phyloP scores from a whole-genome alignment of 140 eudicot species.

The Stevia rebaudiana region DNA sequence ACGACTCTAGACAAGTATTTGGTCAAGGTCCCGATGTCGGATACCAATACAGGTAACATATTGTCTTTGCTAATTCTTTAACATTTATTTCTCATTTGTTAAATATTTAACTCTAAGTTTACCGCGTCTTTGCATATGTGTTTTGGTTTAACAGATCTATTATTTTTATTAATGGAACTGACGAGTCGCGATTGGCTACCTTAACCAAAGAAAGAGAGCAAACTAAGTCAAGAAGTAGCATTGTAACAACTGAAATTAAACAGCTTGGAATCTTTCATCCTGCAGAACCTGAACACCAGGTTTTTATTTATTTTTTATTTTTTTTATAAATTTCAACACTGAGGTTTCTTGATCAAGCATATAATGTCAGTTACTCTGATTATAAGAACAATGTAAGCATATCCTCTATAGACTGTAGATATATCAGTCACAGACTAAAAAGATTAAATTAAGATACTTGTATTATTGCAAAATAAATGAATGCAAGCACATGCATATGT shows the following conservation, averaged over 20 bases:
- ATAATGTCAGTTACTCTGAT: background rate
- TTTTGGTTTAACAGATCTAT: conserved; percentile 61
- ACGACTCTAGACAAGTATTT: conserved; percentile 93
- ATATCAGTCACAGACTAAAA: background rate
- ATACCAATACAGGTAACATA: conserved; percentile 73
- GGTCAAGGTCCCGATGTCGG: conserved; percentile 99
- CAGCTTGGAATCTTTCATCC: conserved; percentile 67
- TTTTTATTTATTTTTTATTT: conserved; percentile 12
- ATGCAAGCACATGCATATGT: background rate
- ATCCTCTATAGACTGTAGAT: background rate
- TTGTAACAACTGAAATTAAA: conserved; percentile 86
- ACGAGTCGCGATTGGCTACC: conserved; percentile 80
- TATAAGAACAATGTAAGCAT: conserved; percentile 1
- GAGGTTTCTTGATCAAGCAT: background rate
- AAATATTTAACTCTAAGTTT: background rate
- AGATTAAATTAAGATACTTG: background rate
- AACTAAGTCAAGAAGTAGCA: conserved; percentile 62
- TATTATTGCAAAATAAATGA: background rate
- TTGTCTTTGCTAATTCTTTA: background rate
- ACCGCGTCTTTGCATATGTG: conserved; percentile 1
- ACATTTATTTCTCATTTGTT: background rate
- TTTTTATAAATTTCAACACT: background rate
- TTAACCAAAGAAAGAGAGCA: conserved; percentile 92
- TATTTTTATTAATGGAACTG: conserved; percentile 80
- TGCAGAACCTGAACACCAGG: conserved; percentile 98